Conservation (phyloP, 306 rosid genomes). For the Vicia faba region DNA sequence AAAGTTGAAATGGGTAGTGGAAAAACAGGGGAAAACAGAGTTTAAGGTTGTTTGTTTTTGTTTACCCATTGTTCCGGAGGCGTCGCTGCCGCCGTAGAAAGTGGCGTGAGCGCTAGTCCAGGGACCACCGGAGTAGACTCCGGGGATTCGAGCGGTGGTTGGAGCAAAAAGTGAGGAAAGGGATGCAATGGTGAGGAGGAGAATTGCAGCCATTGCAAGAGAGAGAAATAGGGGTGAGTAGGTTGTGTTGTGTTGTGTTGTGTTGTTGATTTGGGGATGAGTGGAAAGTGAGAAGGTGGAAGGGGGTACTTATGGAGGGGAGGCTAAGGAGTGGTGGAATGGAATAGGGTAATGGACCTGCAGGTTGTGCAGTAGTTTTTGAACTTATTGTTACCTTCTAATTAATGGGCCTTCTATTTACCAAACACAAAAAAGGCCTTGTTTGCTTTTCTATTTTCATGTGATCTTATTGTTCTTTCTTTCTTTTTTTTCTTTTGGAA, state of each 20-base stretch:
- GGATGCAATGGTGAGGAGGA: slow-evolving; percentile 54
- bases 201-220: slow-evolving; percentile 53
- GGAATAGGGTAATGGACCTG: slow-evolving; percentile 25
- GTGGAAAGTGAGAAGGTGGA: slow-evolving; percentile 44
- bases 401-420: slow-evolving; percentile 32
- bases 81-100: slow-evolving; percentile 97
- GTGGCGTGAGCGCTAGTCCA: slow-evolving; percentile 95
- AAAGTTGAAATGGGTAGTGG: background rate
- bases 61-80: slow-evolving; percentile 94
- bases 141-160: slow-evolving; percentile 74
- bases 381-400: slow-evolving; percentile 31
- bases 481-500: background rate
- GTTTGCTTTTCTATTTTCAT: slow-evolving; percentile 8
- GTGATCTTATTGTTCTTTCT: background rate
- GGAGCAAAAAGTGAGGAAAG: slow-evolving; percentile 46
- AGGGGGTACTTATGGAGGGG: slow-evolving; percentile 77
- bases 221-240: slow-evolving; percentile 9
- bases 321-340: slow-evolving; percentile 34
- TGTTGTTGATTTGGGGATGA: slow-evolving; percentile 40
- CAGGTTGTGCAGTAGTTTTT: slow-evolving; percentile 26
- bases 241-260: slow-evolving; percentile 5
- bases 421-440: slow-evolving; percentile 4
- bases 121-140: slow-evolving; percentile 64
- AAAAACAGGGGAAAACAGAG: slow-evolving; percentile 12
- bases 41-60: background rate